phyloP scores from a whole-genome alignment of 805 yeast species.

The Kluyveromyces aestuarii region DNA sequence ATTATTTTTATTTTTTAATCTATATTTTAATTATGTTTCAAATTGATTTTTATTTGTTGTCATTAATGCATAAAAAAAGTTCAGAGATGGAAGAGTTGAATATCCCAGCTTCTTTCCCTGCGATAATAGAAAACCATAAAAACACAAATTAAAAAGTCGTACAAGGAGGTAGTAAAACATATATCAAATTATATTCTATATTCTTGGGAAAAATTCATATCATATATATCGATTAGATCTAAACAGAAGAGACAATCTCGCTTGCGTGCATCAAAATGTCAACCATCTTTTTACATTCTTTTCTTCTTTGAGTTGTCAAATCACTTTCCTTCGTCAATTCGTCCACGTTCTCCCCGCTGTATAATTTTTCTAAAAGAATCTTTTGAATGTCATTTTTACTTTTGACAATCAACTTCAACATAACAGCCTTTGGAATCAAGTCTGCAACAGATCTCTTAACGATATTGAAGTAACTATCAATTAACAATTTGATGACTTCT shows the following conservation, averaged over 20 bases:
- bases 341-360: conserved; percentile 63
- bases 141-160: background rate
- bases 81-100: too few relatives aligned
- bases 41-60: too few relatives aligned
- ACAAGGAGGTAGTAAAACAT: background rate
- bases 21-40: too few relatives aligned
- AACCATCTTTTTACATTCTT: conserved; percentile 92
- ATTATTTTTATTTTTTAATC: too few relatives aligned
- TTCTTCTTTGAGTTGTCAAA: conserved; percentile 83
- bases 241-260: conserved; percentile 60
- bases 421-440: conserved; percentile 88
- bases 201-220: background rate
- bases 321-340: conserved; percentile 88
- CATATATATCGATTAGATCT: background rate
- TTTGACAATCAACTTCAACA: conserved; percentile 79
- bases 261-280: conserved; percentile 83
- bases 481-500: conserved; percentile 88
- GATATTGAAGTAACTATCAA: conserved; percentile 82
- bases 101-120: too few relatives aligned
- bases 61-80: too few relatives aligned
- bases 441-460: conserved; percentile 92
- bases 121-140: background rate
- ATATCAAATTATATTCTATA: background rate
- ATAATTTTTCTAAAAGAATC: conserved; percentile 78
- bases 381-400: conserved; percentile 86